phyloP scores from a whole-genome alignment of 495 filamentous ascomycete species.

The Aspergillus bridgeri region DNA sequence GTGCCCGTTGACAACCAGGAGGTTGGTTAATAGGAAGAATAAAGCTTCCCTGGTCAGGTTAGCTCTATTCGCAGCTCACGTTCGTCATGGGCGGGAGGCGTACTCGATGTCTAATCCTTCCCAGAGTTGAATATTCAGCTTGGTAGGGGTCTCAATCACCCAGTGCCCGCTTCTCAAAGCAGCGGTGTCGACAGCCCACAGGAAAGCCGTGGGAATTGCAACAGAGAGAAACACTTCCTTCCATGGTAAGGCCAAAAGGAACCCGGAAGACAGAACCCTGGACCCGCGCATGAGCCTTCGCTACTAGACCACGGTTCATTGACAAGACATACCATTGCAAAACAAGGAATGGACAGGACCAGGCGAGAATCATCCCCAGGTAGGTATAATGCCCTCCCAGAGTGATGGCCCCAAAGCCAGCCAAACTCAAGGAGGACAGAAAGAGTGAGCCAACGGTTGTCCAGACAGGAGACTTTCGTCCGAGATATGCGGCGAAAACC shows the following conservation, averaged over 20 bases:
- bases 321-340: slow-evolving; percentile 53
- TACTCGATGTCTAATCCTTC: slow-evolving; percentile 65
- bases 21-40: slow-evolving; percentile 66
- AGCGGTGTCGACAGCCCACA: slow-evolving; percentile 64
- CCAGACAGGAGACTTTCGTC: slow-evolving; percentile 11
- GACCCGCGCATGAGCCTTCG: background rate
- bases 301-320: background rate
- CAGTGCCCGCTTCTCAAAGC: slow-evolving; percentile 61
- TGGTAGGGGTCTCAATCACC: slow-evolving; percentile 61
- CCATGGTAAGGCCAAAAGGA: slow-evolving; percentile 53
- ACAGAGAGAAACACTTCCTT: slow-evolving; percentile 53
- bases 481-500: slow-evolving; percentile 54
- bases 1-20: slow-evolving; percentile 61
- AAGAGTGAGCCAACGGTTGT: background rate
- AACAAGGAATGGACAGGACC: slow-evolving; percentile 60
- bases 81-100: background rate
- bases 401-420: background rate
- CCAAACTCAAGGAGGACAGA: background rate
- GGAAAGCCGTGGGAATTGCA: slow-evolving; percentile 57
- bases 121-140: slow-evolving; percentile 52
- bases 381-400: slow-evolving; percentile 51
- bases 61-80: background rate
- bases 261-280: slow-evolving; percentile 15
- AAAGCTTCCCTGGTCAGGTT: slow-evolving; percentile 33
- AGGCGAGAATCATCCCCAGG: slow-evolving; percentile 62